A percentile compares a stretch with the other conserved stretches of the same genome.
These are phyloP conservation scores for Aotearoamyces nothofagi DNA, from an alignment of 2,329 filamentous ascomycete genomes.

Conservation along the genomic window DNA sequence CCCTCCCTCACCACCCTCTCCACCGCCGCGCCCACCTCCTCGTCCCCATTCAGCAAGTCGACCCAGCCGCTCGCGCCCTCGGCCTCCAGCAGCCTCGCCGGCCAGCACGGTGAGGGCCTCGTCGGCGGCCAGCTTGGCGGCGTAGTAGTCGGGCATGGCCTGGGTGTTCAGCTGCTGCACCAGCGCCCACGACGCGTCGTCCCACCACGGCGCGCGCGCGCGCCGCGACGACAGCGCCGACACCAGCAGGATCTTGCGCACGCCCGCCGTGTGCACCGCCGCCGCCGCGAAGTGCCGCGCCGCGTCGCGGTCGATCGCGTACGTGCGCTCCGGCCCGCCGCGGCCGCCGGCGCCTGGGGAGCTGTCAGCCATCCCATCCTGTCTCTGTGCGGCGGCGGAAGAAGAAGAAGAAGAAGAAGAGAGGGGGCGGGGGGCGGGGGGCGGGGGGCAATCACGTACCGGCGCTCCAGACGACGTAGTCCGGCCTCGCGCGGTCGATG, in stretches of 20 bases:
- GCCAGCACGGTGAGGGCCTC: conserved; percentile 36
- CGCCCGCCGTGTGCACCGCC: conserved; percentile 32
- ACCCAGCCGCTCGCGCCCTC: conserved; percentile 33
- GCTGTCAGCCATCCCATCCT: not conserved
- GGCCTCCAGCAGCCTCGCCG: conserved; percentile 34
- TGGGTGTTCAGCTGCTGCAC: conserved; percentile 24
- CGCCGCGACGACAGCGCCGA: conserved; percentile 43
- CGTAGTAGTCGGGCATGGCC: conserved; percentile 36
- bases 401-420: not conserved
- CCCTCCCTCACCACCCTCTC: conserved; percentile 31
- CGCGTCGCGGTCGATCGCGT: conserved; percentile 46
- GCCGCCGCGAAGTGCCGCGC: conserved; percentile 47
- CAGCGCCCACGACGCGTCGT: conserved; percentile 27
- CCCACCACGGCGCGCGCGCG: conserved; percentile 38
- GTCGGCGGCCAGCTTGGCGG: conserved; percentile 45
- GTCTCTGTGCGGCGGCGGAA: too few relatives aligned
- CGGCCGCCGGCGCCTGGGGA: conserved; percentile 40
- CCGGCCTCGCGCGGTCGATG: conserved; percentile 41
- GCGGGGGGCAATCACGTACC: too few relatives aligned
- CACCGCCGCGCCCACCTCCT: conserved; percentile 31
- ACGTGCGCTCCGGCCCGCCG: conserved; percentile 39
- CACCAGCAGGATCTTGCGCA: conserved; percentile 49
- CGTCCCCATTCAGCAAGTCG: conserved; percentile 37
- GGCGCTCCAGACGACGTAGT: conserved; percentile 56
- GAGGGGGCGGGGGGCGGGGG: conserved; percentile 4